Conservation (phyloP, 208 protist species). For the Vickermania ingenoplastis region DNA sequence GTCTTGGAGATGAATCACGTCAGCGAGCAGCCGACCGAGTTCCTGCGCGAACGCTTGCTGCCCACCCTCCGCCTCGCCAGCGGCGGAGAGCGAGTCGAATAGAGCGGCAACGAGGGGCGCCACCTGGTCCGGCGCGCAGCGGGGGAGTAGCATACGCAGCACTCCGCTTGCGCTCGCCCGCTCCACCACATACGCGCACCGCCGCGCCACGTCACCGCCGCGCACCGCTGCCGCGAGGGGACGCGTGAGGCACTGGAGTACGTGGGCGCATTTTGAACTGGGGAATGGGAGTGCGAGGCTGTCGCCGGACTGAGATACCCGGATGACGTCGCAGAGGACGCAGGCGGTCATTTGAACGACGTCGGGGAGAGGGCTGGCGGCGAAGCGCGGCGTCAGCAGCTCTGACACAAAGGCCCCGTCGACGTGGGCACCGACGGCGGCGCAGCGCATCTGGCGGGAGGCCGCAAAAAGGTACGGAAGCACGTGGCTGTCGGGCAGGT, state of each 20-base stretch:
- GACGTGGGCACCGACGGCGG: conserved; percentile 1
- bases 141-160: background rate
- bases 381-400: conserved; percentile 39
- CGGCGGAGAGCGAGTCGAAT: background rate
- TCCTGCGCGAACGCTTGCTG: background rate
- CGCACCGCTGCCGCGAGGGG: conserved; percentile 28
- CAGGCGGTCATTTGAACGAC: conserved; percentile 55
- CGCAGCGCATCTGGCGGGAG: conserved; percentile 15
- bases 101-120: background rate
- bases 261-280: conserved; percentile 19
- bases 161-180: background rate
- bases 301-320: conserved; percentile 13
- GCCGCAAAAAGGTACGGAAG: conserved; percentile 21
- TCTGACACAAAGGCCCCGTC: conserved; percentile 2
- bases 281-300: conserved; percentile 24
- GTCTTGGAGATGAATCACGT: background rate
- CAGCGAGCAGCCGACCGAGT: background rate
- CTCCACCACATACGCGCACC: conserved; percentile 6
- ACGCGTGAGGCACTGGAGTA: conserved; percentile 30
- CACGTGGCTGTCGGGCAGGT: conserved; percentile 19
- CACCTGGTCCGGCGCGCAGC: background rate
- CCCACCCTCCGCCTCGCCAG: background rate
- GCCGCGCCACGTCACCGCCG: conserved; percentile 3
- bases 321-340: conserved; percentile 48
- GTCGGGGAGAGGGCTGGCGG: conserved; percentile 25